These are phyloP conservation scores for Phytophthora colocasiae DNA, from an alignment of 352 stramenopile genomes.

Conservation along the genomic window DNA sequence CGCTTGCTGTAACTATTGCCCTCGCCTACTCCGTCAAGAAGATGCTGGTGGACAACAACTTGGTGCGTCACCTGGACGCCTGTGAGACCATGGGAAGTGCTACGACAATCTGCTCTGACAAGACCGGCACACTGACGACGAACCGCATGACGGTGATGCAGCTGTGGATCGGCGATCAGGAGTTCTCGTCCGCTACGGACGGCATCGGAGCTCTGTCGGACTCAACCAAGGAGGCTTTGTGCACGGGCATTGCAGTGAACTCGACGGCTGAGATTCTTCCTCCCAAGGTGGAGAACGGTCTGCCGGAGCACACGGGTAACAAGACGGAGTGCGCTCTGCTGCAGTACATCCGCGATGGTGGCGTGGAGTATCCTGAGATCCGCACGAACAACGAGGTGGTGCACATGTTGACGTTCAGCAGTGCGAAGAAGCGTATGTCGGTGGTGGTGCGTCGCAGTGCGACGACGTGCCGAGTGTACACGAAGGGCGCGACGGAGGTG, in stretches of 20 bases:
- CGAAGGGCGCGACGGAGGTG: conserved; percentile 67
- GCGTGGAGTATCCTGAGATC: conserved; percentile 55
- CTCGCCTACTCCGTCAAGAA: conserved; percentile 93
- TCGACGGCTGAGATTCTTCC: conserved; percentile 68
- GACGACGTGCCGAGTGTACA: conserved; percentile 62
- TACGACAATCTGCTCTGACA: conserved; percentile 95
- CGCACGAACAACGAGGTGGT: conserved; percentile 45
- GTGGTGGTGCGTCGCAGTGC: conserved; percentile 57
- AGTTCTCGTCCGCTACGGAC: conserved; percentile 48
- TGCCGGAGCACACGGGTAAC: conserved; percentile 70
- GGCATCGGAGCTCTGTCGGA: conserved; percentile 37
- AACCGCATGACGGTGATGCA: conserved; percentile 97
- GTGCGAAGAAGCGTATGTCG: conserved; percentile 77
- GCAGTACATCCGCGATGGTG: conserved; percentile 59
- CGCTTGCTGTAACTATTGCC: conserved; percentile 95
- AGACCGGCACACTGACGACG: conserved; percentile 97
- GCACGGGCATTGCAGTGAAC: conserved; percentile 58
- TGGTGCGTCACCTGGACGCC: conserved; percentile 84
- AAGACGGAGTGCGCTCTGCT: conserved; percentile 74
- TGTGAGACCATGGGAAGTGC: conserved; percentile 94
- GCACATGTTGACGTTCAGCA: conserved; percentile 76
- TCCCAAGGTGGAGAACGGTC: conserved; percentile 52
- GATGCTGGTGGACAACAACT: conserved; percentile 90
- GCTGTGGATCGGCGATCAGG: conserved; percentile 63
- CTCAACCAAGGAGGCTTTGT: conserved; percentile 49